Evolutionary conservation across 345 rosid species (phyloP).

Genomic region (Hibiscus syriacus): DNA sequence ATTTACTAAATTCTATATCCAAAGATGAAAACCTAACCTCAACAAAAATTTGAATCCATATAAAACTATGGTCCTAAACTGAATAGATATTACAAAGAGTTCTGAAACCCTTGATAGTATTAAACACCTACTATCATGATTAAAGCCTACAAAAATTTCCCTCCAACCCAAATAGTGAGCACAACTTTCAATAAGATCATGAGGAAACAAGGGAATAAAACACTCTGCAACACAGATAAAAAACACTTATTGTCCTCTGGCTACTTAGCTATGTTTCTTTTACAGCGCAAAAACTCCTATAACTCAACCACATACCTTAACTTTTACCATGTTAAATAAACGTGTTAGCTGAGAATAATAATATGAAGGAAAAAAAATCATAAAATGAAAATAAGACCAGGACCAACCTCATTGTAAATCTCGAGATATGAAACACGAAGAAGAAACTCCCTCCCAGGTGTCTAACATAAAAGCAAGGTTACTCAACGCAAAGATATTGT

Average conservation of each 20-base stretch:
- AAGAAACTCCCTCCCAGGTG: constrained; percentile 85
- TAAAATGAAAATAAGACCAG: constrained; percentile 1
- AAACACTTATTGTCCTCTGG: not conserved
- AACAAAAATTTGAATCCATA: not conserved
- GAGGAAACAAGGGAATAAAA: not conserved
- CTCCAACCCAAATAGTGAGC: not conserved
- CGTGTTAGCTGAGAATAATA: not conserved
- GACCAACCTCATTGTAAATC: constrained; percentile 86
- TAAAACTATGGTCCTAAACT: not conserved
- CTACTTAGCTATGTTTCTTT: not conserved
- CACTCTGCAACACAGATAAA: not conserved
- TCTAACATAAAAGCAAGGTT: constrained; percentile 40
- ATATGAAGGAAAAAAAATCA: not conserved
- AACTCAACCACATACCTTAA: constrained; percentile 3
- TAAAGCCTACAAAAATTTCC: not conserved
- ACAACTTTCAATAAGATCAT: not conserved
- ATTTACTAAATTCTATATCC: not conserved
- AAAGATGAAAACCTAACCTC: not conserved
- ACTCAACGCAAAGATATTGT: not conserved
- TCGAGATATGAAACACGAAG: constrained; percentile 97
- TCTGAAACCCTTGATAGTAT: not conserved
- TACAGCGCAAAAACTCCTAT: not conserved
- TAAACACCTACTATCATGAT: not conserved
- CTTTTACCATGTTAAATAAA: not conserved
- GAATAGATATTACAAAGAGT: not conserved